Percentiles rank a stretch among this genome's conserved stretches.
These are phyloP conservation scores for Aspergillus olivimuriae DNA, from an alignment of 495 filamentous ascomycete species.

Conservation along the genomic window DNA sequence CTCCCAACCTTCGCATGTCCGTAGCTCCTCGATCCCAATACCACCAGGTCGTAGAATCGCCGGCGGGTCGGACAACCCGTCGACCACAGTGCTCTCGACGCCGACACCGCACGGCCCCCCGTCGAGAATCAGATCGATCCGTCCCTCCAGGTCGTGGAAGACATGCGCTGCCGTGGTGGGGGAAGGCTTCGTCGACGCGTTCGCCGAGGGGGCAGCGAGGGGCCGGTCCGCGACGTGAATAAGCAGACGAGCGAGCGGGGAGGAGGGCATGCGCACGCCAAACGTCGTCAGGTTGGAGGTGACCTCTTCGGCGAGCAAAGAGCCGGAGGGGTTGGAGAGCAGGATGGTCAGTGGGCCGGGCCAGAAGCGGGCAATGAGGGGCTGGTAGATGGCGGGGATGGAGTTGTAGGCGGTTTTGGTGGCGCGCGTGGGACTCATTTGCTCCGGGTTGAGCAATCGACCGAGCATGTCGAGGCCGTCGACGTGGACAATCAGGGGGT, in stretches of 20 bases:
- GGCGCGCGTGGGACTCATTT: slow-evolving; percentile 11
- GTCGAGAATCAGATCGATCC: slow-evolving; percentile 86
- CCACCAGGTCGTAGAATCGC: slow-evolving; percentile 82
- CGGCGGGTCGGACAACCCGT: slow-evolving; percentile 76
- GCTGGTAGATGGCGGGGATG: slow-evolving; percentile 76
- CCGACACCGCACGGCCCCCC: slow-evolving; percentile 81
- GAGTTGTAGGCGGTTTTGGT: slow-evolving; percentile 26
- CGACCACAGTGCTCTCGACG: slow-evolving; percentile 95
- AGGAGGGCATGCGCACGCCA: slow-evolving; percentile 82
- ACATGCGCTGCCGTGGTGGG: slow-evolving; percentile 90
- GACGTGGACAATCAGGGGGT: slow-evolving; percentile 91
- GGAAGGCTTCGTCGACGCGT: slow-evolving; percentile 85
- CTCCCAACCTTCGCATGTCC: slow-evolving; percentile 73
- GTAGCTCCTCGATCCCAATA: slow-evolving; percentile 78
- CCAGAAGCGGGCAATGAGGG: slow-evolving; percentile 83
- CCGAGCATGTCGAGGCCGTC: slow-evolving; percentile 75
- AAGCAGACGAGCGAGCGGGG: slow-evolving; percentile 74
- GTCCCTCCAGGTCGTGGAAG: slow-evolving; percentile 70
- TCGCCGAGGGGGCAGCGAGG: slow-evolving; percentile 91
- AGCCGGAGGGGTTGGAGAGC: slow-evolving; percentile 65
- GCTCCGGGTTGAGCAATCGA: slow-evolving; percentile 44
- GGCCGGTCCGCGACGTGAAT: slow-evolving; percentile 71
- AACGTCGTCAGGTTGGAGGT: slow-evolving; percentile 80
- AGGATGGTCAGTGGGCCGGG: slow-evolving; percentile 92
- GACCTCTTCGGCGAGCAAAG: slow-evolving; percentile 74